phyloP scores from a whole-genome alignment of 2,329 filamentous ascomycete species.

The Albophoma yamanashiensis region DNA sequence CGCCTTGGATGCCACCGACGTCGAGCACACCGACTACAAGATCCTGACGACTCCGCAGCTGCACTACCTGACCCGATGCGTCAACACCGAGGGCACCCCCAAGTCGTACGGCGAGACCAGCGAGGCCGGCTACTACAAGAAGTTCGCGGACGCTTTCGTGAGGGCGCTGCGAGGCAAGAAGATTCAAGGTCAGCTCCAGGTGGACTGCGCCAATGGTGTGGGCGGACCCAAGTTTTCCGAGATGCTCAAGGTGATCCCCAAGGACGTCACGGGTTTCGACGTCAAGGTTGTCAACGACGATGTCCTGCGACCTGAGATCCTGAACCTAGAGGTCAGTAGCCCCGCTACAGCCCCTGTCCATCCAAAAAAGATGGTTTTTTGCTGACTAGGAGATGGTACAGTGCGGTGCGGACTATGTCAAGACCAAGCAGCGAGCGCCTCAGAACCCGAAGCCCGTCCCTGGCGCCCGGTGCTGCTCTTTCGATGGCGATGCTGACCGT shows the following conservation, averaged over 20 bases:
- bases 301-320: conserved; percentile 74
- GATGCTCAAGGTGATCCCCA: conserved; percentile 71
- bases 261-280: conserved; percentile 59
- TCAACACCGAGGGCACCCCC: conserved; percentile 83
- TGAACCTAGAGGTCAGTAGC: conserved; percentile 71
- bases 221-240: conserved; percentile 85
- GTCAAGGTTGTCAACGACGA: conserved; percentile 89
- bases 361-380: not conserved
- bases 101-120: conserved; percentile 82
- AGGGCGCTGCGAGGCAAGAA: conserved; percentile 70
- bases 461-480: conserved; percentile 74
- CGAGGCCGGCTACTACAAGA: conserved; percentile 90
- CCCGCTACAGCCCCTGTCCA: not conserved
- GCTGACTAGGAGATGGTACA: conserved; percentile 21
- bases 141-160: conserved; percentile 76
- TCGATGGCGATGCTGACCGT: conserved; percentile 92
- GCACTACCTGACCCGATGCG: conserved; percentile 89
- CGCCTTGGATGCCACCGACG: conserved; percentile 65
- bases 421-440: conserved; percentile 89
- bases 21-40: conserved; percentile 74
- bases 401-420: conserved; percentile 95
- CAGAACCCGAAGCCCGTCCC: conserved; percentile 67
- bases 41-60: conserved; percentile 94
- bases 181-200: conserved; percentile 62
- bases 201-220: conserved; percentile 95